Conservation (phyloP, 441 rosid genomes). For the Corymbia calophylla region DNA sequence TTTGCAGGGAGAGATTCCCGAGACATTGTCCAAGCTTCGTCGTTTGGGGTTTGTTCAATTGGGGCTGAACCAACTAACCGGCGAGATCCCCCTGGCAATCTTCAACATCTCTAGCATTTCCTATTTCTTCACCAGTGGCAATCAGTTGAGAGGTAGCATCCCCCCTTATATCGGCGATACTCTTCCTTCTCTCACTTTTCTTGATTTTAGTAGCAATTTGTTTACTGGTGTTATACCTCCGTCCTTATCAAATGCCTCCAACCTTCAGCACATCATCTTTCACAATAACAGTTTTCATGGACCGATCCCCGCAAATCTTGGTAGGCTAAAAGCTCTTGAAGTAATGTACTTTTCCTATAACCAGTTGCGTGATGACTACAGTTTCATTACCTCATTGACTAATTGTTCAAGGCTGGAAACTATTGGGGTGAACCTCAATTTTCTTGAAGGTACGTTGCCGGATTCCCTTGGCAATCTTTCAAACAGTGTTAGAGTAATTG, state of each 20-base stretch:
- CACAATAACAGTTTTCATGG: background rate
- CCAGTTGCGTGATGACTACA: background rate
- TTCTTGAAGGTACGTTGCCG: slow-evolving; percentile 30
- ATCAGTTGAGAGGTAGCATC: slow-evolving; percentile 7
- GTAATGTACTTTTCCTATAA: background rate
- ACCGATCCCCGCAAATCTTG: background rate
- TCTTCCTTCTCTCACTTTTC: slow-evolving; percentile 4
- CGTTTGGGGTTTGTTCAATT: slow-evolving; percentile 3
- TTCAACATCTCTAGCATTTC: slow-evolving; percentile 6
- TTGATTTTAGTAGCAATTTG: slow-evolving; percentile 12
- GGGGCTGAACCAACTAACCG: background rate
- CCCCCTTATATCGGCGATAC: slow-evolving; percentile 14
- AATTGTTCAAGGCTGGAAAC: slow-evolving; percentile 9
- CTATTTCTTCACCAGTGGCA: slow-evolving; percentile 6
- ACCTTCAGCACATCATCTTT: background rate
- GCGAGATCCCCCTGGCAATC: background rate
- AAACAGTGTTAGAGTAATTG: background rate
- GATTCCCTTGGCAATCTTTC: slow-evolving; percentile 2
- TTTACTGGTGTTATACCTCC: slow-evolving; percentile 16
- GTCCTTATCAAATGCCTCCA: slow-evolving; percentile 17
- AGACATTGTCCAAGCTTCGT: background rate
- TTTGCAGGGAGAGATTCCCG: slow-evolving; percentile 11
- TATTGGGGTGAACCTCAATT: background rate
- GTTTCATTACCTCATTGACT: slow-evolving; percentile 9
- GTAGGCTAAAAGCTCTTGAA: background rate